Evolutionary conservation across 2,329 filamentous ascomycete species (phyloP), one percentile per base, ranked within the genome.

Genomic region (Aspergillus melleus): DNA sequence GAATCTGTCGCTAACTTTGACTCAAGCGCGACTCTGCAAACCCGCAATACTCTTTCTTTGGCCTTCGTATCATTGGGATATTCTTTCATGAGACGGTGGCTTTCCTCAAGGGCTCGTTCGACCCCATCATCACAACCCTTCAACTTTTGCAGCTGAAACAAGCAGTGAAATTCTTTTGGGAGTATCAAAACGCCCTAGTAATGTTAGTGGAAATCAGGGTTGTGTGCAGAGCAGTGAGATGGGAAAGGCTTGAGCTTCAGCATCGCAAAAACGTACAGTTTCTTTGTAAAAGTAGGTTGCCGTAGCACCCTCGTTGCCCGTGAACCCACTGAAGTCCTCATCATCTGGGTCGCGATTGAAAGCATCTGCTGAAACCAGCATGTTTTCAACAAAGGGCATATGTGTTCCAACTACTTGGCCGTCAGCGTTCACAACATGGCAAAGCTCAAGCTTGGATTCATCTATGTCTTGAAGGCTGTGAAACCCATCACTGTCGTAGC

Each of bases 271-370:
- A 29, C 54, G 49, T 55, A 49, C 54, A 29, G 56, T 50, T 22
- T 54, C 2, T 14, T 36, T 39, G 44, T 58, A 58, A 58, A 49
- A 58, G 52, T 58, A 51, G 6, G 56, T 58, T 16, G 56, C 6
- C 8, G 44, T n/a, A 14, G 56, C 56, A 2, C 56, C 56, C 24
- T 58, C 51, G 50, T 58, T 58, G 4, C 56, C 56, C n/a, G 56
- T 58, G 42, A 39, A 58, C 10, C 51, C 56, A 32, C 22, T 0
- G 20, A 54, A 58, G 2, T 44, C 22, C 36, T 58, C 51, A 3
- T 49, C 12, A 51, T 58, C 56, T 1, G 56, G 56, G 20, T 46
- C 30, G 10, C 44, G 56, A 3, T 54, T 10, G 16, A 49, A 58
- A 46, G 30, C 29, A 54, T 24, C 29, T 19, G 6, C 26, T 44